A percentile compares a stretch with the other conserved stretches of the same genome.
phyloP scores from a whole-genome alignment of 2,329 filamentous ascomycete species.

The Coniochaeta prunicola region DNA sequence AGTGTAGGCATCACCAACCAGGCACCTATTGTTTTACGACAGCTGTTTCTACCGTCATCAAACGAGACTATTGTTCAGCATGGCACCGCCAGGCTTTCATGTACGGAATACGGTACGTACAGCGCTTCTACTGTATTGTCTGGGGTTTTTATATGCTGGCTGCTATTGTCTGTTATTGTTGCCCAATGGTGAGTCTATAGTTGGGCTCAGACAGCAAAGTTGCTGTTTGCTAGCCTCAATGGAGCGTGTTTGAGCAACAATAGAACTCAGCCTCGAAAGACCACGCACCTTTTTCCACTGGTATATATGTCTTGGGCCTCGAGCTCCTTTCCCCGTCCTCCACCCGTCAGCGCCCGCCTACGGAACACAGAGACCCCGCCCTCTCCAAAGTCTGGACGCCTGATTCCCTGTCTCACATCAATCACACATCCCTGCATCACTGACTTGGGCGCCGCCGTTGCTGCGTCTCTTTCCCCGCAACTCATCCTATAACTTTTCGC shows the following conservation, averaged over 20 bases:
- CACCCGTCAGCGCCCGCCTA: neutral
- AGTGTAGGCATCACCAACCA: neutral
- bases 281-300: neutral
- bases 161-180: neutral
- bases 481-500: neutral
- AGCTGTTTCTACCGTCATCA: neutral
- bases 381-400: neutral
- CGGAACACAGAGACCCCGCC: neutral
- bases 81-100: neutral
- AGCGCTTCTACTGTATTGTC: neutral
- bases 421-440: neutral
- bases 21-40: neutral
- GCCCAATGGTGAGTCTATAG: neutral
- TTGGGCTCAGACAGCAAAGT: neutral
- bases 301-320: neutral
- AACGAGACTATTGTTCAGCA: neutral
- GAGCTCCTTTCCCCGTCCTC: neutral
- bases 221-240: neutral
- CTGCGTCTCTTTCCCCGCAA: neutral
- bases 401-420: neutral
- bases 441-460: neutral
- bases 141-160: neutral
- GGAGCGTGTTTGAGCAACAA: neutral
- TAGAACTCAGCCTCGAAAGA: neutral
- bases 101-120: neutral